These are phyloP conservation scores for Aspergillus terreus DNA, from an alignment of 2,329 filamentous ascomycete species.

Conservation along the genomic window DNA sequence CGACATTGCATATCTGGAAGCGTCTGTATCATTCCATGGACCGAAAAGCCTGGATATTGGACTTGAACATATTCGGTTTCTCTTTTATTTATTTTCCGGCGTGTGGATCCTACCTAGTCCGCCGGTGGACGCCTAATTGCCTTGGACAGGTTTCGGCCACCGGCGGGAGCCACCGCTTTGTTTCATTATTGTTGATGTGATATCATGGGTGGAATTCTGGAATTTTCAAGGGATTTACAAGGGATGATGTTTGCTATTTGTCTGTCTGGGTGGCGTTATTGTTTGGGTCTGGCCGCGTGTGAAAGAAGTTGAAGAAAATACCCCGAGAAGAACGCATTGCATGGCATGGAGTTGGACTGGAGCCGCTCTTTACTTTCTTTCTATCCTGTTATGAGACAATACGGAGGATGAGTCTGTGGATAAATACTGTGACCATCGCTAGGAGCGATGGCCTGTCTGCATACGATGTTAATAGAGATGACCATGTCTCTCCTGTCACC, in stretches of 20 bases:
- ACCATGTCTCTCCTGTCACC: background rate
- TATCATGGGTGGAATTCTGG: background rate
- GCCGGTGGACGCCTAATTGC: background rate
- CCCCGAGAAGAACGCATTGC: constrained; percentile 16
- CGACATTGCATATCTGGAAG: constrained; percentile 12
- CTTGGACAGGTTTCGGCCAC: background rate
- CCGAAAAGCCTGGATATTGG: constrained; percentile 12
- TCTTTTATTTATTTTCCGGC: constrained; percentile 7
- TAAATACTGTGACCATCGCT: background rate
- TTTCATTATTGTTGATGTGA: background rate
- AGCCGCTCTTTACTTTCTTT: constrained; percentile 2
- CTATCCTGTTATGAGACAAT: background rate
- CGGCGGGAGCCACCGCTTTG: background rate
- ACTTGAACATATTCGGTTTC: constrained; percentile 17
- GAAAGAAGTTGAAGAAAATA: constrained; percentile 17
- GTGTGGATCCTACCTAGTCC: constrained; percentile 1
- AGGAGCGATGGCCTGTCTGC: background rate
- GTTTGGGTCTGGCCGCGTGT: constrained; percentile 1
- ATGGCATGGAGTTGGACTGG: constrained; percentile 7
- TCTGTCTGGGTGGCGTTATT: constrained; percentile 9
- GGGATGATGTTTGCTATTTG: constrained; percentile 4
- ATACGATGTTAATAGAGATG: background rate
- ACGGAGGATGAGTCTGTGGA: no score
- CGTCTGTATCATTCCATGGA: constrained; percentile 17
- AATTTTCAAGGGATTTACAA: background rate